Evolutionary conservation across 495 filamentous ascomycete genomes (phyloP), one percentile per base, ranked within the genome.

Genomic region (Penicillium ucsense): DNA sequence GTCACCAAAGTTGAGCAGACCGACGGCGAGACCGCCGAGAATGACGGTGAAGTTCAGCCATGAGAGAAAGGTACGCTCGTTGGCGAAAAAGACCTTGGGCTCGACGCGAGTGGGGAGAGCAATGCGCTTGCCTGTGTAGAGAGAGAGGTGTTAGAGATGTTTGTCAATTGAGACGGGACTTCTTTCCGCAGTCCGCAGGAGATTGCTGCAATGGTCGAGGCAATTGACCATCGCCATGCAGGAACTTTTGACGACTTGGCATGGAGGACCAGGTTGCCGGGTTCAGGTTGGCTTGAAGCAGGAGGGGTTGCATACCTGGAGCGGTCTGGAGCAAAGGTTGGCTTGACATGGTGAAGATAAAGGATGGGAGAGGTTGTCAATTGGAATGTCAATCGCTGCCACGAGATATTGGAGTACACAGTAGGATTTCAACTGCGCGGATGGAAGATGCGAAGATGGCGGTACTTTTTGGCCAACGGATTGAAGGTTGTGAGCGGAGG

Each of bases 11-110:
- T 99, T 99, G 52, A 99, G 79, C 50, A 99, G 86, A 45, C 94
- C 92, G 47, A 97, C 84, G 29, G 90, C 91, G 43, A 99, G 81
- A 45, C 91, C 90, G 58, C 92, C 92, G 37, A 99, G 82, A 65
- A 99, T 90, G 60, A 97, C 91, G 61, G 87, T 92, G 78, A 97
- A 97, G 75, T 97, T 97, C 56, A 99, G 85, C 94, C 94, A 99
- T 61, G 86, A 92, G 59, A 99, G 82, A 61, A 97, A 99, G 36
- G 92, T 99, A 44, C 92, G 89, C 74, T 99, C 92, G 74, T 97
- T 97, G 66, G 92, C 92, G 77, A 99, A 99, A 82, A 97, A 99
- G 71, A 98, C 92, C 69, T 99, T 99, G 35, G 92, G 92, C 65
- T 99, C 92, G 67, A 99, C 90, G 52, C 92, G 89, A 37, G 89